Evolutionary conservation across 106 monocot genomes (phyloP), one percentile per base, ranked within the genome.

Genomic region (Dioscorea dumetorum): DNA sequence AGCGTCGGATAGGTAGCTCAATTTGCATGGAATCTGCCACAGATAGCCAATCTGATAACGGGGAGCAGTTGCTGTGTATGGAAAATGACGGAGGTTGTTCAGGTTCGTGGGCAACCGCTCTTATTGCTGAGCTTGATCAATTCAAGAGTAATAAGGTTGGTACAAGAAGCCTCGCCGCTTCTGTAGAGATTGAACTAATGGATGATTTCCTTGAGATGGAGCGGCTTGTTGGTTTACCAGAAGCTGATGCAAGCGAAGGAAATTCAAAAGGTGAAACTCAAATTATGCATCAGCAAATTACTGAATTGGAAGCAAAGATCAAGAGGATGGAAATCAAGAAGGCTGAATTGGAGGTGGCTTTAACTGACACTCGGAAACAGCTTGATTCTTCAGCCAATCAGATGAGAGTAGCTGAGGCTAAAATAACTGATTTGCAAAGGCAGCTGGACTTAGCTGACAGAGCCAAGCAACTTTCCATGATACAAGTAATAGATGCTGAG

Each of bases 151-250:
- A 77, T 12, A 82, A 82, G 72, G 58, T 59, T 10, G 32, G 9
- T 17, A 13, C 50, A 22, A 78, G 49, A 66, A 74, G 35, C 35
- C 4, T 70, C 19, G 17, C 51, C 2, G 24, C 68, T 54, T 62
- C 77, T 32, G 13, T 70, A 0, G 73, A 82, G 22, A 70, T 78
- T 52, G 74, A 74, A n/a, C 60, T 82, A 0, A 77, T 82, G 77
- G 77, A 71, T 74, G 82, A 82, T 67, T 82, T 82, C 23, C 74
- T 82, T 48, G 82, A 82, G 58, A 82, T 82, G 73, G 77, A 82
- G 62, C 73, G 57, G 53, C 69, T 82, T 17, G 81, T 24, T 41
- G 76, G 64, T 8, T 64, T 77, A 62, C 64, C 81, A 33, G 77
- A 60, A 24, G 23, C 50, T 51, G n/a, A 61, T 72, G 33, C 52